Base-by-base conservation (phyloP, 2,329 filamentous ascomycete genomes). In the Fusarium torulosum region DNA sequence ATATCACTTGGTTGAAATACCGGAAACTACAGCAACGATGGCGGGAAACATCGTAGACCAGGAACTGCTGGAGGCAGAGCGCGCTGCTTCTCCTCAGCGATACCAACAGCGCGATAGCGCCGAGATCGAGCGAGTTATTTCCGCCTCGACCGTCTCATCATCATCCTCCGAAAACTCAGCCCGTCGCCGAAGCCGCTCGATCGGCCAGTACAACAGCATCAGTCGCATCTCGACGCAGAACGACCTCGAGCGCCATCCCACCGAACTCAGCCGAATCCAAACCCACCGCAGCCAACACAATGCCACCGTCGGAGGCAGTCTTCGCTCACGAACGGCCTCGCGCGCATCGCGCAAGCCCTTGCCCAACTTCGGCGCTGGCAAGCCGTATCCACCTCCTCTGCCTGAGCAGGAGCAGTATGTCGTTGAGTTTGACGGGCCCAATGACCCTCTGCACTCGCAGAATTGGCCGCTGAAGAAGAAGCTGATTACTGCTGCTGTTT, bases 381-480 rank as follows among this genome's bases (percentile, higher is more conserved):
- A 93, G 79, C 83, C 88, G 1, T 93, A 88, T 72, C 92, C 92
- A 4, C 91, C 91, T 5, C 83, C 81, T 1, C 76, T 94, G 41
- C 91, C 91, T 3, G 87, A 89, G 15, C 84, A 85, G 70, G 91
- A 94, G 72, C 88, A 92, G 67, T 95, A 94, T 74, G 91, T 94
- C 1, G 91, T 94, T 42, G 91, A 93, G 77, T 97, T 97, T 74
- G 90, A 94, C 70, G 94, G 93, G 0, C 90, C 88, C 2, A 85
- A 94, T 67, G 94, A 97, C 73, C 93, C 93, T 4, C 75, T 94
- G 62, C 93, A 97, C 78, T 91, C 93, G 2, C 91, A 95, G 80
- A 97, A 97, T 76, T 97, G 94, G 94, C 85, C 91, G 0, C 74
- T 91, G 53, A 86, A 81, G 75, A 94, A 92, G 82, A 97, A 97